Percentiles rank a stretch among this genome's conserved stretches.
phyloP scores from a whole-genome alignment of 495 filamentous ascomycete genomes.

The Lindgomyces ingoldianus region DNA sequence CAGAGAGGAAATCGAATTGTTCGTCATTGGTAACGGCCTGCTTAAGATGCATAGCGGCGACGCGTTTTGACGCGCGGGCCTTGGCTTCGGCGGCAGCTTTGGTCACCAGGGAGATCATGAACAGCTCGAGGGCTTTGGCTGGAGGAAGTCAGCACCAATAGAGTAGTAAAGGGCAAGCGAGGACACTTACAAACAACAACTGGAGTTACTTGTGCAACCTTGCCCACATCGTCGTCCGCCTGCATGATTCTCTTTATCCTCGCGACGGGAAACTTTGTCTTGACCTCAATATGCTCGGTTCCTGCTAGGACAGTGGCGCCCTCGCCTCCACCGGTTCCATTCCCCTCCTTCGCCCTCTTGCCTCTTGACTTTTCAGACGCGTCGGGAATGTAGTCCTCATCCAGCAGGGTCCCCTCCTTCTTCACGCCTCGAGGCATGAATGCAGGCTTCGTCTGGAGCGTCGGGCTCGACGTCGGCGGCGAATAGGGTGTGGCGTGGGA shows the following conservation, averaged over 20 bases:
- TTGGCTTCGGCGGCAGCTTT: slow-evolving; percentile 82
- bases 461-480: slow-evolving; percentile 26
- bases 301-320: slow-evolving; percentile 9
- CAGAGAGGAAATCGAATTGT: slow-evolving; percentile 86
- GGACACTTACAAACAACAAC: slow-evolving; percentile 77
- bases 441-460: slow-evolving; percentile 5
- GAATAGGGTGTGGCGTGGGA: slow-evolving; percentile 34
- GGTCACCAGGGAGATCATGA: slow-evolving; percentile 91
- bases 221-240: slow-evolving; percentile 97
- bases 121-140: slow-evolving; percentile 90
- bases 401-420: slow-evolving; percentile 29
- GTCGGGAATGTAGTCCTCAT: slow-evolving; percentile 30
- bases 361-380: slow-evolving; percentile 16
- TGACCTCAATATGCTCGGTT: slow-evolving; percentile 63
- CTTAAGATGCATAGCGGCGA: slow-evolving; percentile 88
- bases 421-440: slow-evolving; percentile 28
- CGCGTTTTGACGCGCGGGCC: slow-evolving; percentile 79
- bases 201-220: slow-evolving; percentile 95
- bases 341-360: slow-evolving; percentile 29
- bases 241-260: slow-evolving; percentile 99
- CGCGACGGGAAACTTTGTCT: slow-evolving; percentile 95
- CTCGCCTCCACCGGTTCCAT: slow-evolving; percentile 31
- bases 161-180: slow-evolving; percentile 2
- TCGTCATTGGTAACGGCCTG: slow-evolving; percentile 80
- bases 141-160: slow-evolving; percentile 18